These are phyloP conservation scores for Lachancea sp. DNA, from an alignment of 805 yeast genomes.

Conservation along the genomic window DNA sequence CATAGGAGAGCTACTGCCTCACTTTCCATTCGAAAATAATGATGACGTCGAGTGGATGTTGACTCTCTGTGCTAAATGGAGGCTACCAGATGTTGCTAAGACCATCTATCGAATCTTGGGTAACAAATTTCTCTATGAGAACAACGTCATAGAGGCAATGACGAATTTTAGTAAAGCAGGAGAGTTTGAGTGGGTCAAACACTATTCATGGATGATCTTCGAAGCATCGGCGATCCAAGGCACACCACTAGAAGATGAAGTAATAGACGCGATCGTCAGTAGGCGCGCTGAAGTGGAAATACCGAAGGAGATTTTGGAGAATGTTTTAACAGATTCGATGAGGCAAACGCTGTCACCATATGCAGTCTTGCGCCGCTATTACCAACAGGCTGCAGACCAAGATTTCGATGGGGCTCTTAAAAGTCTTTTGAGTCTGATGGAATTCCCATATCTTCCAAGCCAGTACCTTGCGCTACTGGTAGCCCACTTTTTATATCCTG, in stretches of 20 bases:
- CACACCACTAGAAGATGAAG: constrained; percentile 48
- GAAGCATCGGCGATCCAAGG: constrained; percentile 52
- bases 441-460: constrained; percentile 26
- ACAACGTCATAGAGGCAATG: constrained; percentile 55
- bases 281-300: constrained; percentile 28
- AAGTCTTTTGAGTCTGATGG: constrained; percentile 20
- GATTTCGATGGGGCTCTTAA: constrained; percentile 21
- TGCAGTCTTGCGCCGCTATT: constrained; percentile 52
- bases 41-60: constrained; percentile 79
- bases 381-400: constrained; percentile 29
- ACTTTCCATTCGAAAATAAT: constrained; percentile 53
- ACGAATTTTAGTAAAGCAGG: constrained; percentile 59
- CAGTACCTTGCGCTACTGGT: constrained; percentile 24
- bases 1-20: constrained; percentile 53
- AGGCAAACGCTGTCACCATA: constrained; percentile 68
- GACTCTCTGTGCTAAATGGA: constrained; percentile 63
- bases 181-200: constrained; percentile 44
- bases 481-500: constrained; percentile 26
- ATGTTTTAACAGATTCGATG: constrained; percentile 46
- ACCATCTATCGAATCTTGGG: constrained; percentile 48
- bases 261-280: constrained; percentile 45
- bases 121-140: constrained; percentile 44
- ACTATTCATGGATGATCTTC: constrained; percentile 54
- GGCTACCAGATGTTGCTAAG: constrained; percentile 51
- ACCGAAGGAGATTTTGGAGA: constrained; percentile 26